Base-by-base conservation (phyloP, 768 basidiomycete genomes). In the Vishniacozyma victoriae region DNA sequence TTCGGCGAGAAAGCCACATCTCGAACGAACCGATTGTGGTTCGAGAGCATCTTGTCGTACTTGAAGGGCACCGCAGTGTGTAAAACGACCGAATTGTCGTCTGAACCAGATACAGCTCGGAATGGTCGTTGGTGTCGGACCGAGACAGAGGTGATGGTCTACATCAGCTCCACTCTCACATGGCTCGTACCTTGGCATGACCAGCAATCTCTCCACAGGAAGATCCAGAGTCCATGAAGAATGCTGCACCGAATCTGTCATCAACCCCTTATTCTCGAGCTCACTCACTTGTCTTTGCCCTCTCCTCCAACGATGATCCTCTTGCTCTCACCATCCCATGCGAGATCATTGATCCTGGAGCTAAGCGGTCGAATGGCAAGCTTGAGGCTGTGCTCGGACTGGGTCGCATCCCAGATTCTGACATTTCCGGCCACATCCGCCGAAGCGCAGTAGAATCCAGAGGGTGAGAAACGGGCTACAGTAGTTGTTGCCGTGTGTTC, bases 251-350 rank as follows among this genome's bases (percentile, higher is more conserved):
- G 39, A 64, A 72, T 15, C 58, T 64, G 37, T 22, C 23, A 9
- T 9, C 46, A 31, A 43, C 41, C 47, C 9, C 18, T 12, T 35
- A 31, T n/a, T 3, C 24, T 31, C 20, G 20, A 37, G 7, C 15
- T 24, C 13, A 53, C 69, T 49, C 45, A 90, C 88, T 85, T 88
- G 62, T 91, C 92, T 50, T 82, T 78, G 27, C 91, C 91, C 56
- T 93, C 88, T 44, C 93, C 93, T 12, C 87, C 92, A 5, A 85
- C 87, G 41, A 96, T 86, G 48, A 97, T 85, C n/a, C 93, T 80
- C 70, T 95, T 93, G 65, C 86, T 88, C 71, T 96, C 93, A 1
- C 86, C 86, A 63, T 96, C 93, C 93, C 93, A 97, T 11, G 84
- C 85, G 18, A 97, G 79, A 73, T 96, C 93, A 59, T 91, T 91